Percentiles rank a stretch among this genome's conserved stretches.
phyloP scores from a whole-genome alignment of 192 early-diverging fungal species.

The Spizellomyces sp. region DNA sequence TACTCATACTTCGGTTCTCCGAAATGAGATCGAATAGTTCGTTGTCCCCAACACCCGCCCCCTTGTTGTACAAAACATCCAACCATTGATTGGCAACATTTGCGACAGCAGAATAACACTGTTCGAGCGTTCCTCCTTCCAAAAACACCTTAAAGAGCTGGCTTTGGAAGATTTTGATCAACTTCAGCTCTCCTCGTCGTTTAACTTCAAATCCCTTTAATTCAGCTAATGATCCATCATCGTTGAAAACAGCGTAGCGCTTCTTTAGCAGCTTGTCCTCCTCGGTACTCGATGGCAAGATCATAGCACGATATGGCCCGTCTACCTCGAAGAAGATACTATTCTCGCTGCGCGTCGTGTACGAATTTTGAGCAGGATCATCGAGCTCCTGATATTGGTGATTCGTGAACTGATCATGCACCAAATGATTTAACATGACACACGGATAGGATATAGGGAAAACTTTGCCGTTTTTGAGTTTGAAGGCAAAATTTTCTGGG shows the following conservation, averaged over 20 bases:
- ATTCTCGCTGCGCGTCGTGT: constrained; percentile 82
- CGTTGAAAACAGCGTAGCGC: constrained; percentile 97
- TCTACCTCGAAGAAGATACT: constrained; percentile 99
- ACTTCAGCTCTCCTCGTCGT: constrained; percentile 95
- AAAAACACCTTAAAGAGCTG: constrained; percentile 93
- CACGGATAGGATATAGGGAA: constrained; percentile 95
- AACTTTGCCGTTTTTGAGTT: constrained; percentile 75
- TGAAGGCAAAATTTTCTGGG: constrained; percentile 91
- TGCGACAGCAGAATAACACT: constrained; percentile 90
- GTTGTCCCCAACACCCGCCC: constrained; percentile 73
- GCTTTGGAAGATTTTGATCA: constrained; percentile 98
- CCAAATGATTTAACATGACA: constrained; percentile 96
- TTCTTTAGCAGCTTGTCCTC: constrained; percentile 97
- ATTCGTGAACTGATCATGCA: constrained; percentile 95
- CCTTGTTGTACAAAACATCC: constrained; percentile 88
- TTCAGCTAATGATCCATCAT: constrained; percentile 92
- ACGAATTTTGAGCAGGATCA: constrained; percentile 60
- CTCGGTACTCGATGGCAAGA: constrained; percentile 91
- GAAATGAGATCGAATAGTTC: constrained; percentile 97
- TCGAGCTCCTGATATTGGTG: constrained; percentile 85
- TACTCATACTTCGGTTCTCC: constrained; percentile 97
- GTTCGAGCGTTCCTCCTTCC: constrained; percentile 78
- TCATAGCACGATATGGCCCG: constrained; percentile 98
- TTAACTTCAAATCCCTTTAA: constrained; percentile 99
- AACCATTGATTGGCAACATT: constrained; percentile 92